Conservation (phyloP, 257 asterid genomes). For the Scutellaria minor region DNA sequence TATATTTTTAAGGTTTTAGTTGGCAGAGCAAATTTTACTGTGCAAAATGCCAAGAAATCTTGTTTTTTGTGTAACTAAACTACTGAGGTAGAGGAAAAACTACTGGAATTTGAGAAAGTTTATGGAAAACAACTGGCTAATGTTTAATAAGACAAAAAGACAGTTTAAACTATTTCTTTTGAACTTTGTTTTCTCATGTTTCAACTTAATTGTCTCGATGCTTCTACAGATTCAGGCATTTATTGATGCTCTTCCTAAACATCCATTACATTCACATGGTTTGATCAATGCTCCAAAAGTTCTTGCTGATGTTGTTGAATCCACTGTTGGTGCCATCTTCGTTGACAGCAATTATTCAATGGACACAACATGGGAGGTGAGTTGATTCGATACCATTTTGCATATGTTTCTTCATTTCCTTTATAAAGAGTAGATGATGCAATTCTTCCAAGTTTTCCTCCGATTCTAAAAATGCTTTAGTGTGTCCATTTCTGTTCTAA, state of each 20-base stretch:
- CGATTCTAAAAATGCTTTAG: no score
- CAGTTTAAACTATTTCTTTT: not conserved
- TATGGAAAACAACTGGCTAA: no score
- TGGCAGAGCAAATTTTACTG: no score
- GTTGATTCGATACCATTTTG: slow-evolving; percentile 39
- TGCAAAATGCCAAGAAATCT: no score
- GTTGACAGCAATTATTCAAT: slow-evolving; percentile 69
- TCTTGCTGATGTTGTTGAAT: slow-evolving; percentile 86
- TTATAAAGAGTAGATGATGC: not conserved
- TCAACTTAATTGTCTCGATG: slow-evolving; percentile 4
- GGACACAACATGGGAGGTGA: slow-evolving; percentile 81
- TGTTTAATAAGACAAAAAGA: no score
- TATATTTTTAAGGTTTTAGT: no score
- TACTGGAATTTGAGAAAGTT: no score
- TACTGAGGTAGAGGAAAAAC: no score
- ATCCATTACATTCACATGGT: slow-evolving; percentile 86
- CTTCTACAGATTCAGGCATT: slow-evolving; percentile 68
- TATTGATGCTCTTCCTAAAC: slow-evolving; percentile 59
- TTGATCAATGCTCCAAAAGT: slow-evolving; percentile 78
- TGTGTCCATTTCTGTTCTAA: no score
- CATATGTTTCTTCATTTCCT: not conserved
- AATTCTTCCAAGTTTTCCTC: not conserved
- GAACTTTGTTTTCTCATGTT: not conserved
- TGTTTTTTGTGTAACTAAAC: no score
- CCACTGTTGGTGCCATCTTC: slow-evolving; percentile 85